phyloP scores from a whole-genome alignment of 495 filamentous ascomycete species.

The Bathelium albidoporum region DNA sequence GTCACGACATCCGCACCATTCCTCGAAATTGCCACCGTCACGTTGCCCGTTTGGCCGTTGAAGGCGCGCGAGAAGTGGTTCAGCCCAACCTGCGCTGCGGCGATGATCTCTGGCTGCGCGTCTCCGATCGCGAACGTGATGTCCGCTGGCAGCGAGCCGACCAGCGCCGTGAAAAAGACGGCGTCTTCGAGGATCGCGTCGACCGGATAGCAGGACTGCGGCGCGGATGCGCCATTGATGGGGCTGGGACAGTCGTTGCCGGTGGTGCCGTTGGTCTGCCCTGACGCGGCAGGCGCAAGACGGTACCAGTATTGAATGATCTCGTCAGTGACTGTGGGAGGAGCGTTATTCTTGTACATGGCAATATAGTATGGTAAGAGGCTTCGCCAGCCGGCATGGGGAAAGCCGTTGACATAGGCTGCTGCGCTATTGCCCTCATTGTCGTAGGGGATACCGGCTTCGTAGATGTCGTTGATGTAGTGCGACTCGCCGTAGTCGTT shows the following conservation, averaged over 20 bases:
- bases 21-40: conserved; percentile 41
- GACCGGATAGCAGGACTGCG: conserved; percentile 1
- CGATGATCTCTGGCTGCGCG: conserved; percentile 31
- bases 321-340: conserved; percentile 32
- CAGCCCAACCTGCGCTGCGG: conserved; percentile 36
- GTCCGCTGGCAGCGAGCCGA: conserved; percentile 20
- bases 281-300: conserved; percentile 27
- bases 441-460: conserved; percentile 36
- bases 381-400: conserved; percentile 45
- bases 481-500: conserved; percentile 71
- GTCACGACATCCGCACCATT: conserved; percentile 25
- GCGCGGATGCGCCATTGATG: background rate
- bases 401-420: conserved; percentile 39
- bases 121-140: conserved; percentile 45
- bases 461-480: conserved; percentile 54
- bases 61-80: conserved; percentile 45
- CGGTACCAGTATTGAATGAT: conserved; percentile 60
- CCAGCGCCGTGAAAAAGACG: conserved; percentile 37
- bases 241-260: conserved; percentile 23
- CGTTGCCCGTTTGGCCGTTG: conserved; percentile 39
- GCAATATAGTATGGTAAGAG: conserved; percentile 55
- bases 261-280: conserved; percentile 30
- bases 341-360: conserved; percentile 13
- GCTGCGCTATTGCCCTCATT: conserved; percentile 30
- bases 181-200: conserved; percentile 30